Evolutionary conservation across 2,329 filamentous ascomycete species (phyloP).

Genomic region (Didymella lethalis): DNA sequence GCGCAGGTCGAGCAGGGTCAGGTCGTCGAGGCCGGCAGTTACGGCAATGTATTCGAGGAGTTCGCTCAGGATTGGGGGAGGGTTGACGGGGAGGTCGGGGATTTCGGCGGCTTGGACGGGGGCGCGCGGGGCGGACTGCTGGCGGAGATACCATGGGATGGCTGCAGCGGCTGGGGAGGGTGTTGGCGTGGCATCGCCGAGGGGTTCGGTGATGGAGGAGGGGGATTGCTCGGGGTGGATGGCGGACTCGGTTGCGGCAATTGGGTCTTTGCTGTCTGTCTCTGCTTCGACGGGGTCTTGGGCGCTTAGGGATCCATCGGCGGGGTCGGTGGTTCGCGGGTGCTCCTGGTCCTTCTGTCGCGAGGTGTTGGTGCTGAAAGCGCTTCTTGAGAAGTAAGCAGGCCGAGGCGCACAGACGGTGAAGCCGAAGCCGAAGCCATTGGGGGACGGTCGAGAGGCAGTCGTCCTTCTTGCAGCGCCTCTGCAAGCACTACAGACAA

Average conservation of each 20-base stretch:
- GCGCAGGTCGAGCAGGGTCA: slow-evolving; percentile 83
- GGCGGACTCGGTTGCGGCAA: background rate
- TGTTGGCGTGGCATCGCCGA: slow-evolving; percentile 11
- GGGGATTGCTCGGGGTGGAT: background rate
- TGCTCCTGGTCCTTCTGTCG: slow-evolving; percentile 28
- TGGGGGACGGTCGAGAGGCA: slow-evolving; percentile 3
- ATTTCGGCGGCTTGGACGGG: slow-evolving; percentile 62
- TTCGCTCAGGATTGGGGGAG: slow-evolving; percentile 74
- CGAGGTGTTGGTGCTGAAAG: slow-evolving; percentile 33
- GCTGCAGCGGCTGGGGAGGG: slow-evolving; percentile 24
- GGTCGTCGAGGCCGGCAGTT: slow-evolving; percentile 84
- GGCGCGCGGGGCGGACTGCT: slow-evolving; percentile 53
- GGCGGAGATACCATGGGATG: slow-evolving; percentile 82
- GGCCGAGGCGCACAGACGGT: slow-evolving; percentile 17
- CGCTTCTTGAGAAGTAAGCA: slow-evolving; percentile 19
- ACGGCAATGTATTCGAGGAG: slow-evolving; percentile 81
- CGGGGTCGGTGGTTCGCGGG: slow-evolving; percentile 19
- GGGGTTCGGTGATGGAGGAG: slow-evolving; percentile 9
- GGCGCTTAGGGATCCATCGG: slow-evolving; percentile 24
- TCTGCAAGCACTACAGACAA: slow-evolving; percentile 39
- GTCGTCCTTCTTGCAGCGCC: slow-evolving; percentile 17
- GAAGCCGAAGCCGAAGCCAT: slow-evolving; percentile 5
- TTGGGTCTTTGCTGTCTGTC: background rate
- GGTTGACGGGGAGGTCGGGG: slow-evolving; percentile 70
- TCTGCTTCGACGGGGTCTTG: slow-evolving; percentile 5